Evolutionary conservation across 2,329 filamentous ascomycete genomes (phyloP).

Genomic region (Arthrobotrys entomopaga): DNA sequence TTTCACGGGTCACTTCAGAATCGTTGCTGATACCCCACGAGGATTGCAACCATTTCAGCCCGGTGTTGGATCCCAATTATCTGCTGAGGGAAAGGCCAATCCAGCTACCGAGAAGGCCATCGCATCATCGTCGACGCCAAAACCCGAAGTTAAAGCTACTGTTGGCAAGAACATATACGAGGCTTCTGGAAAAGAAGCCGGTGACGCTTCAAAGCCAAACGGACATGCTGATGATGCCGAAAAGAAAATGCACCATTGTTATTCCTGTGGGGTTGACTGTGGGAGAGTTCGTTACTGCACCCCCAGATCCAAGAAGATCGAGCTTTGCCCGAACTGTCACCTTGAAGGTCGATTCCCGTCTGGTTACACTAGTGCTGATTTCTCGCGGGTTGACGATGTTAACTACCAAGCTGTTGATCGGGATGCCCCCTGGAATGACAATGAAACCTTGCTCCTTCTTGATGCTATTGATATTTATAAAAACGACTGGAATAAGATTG

Average conservation of each 20-base stretch:
- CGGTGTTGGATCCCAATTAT: conserved; percentile 73
- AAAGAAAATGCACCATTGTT: conserved; percentile 79
- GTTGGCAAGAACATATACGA: conserved; percentile 96
- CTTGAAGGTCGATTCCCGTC: conserved; percentile 83
- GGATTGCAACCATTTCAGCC: conserved; percentile 96
- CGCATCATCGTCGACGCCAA: conserved; percentile 72
- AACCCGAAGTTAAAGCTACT: conserved; percentile 88
- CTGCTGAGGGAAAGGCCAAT: conserved; percentile 71
- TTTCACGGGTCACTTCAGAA: conserved; percentile 96
- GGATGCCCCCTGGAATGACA: conserved; percentile 89
- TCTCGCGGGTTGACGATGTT: conserved; percentile 89
- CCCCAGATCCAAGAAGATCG: conserved; percentile 69
- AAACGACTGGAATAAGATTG: conserved; percentile 93
- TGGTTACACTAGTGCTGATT: conserved; percentile 81
- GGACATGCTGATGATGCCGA: conserved; percentile 64
- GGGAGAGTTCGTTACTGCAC: conserved; percentile 77
- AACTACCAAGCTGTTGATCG: conserved; percentile 82
- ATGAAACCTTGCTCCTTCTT: conserved; percentile 85
- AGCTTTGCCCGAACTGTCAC: conserved; percentile 91
- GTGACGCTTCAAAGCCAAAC: conserved; percentile 75
- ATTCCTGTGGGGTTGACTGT: conserved; percentile 92
- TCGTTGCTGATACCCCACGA: conserved; percentile 93
- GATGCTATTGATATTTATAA: conserved; percentile 93
- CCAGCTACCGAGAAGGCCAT: conserved; percentile 77
- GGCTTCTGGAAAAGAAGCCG: conserved; percentile 85